Evolutionary conservation across 2,329 filamentous ascomycete genomes (phyloP), one percentile per base, ranked within the genome.

Genomic region (Pleoardoris graminearum): DNA sequence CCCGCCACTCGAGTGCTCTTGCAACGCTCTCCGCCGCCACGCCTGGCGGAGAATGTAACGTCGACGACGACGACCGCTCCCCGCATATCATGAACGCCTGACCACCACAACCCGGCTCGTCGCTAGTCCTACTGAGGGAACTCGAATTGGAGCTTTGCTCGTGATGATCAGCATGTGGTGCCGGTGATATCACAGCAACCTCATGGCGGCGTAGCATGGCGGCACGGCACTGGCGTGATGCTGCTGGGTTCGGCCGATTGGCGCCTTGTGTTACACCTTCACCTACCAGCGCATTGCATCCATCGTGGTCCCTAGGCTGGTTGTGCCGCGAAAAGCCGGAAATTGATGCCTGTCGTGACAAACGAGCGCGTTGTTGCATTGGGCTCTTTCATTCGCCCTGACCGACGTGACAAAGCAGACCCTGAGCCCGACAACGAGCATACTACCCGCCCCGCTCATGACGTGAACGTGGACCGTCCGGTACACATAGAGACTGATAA

Each of bases 181-280:
- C 46, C 51, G 33, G 50, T 57, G 42, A 53, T 36, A 3, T 16
- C 41, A 54, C 55, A 8, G 21, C 43, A 55, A 56, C 46, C 58
- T 43, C 54, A 61, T 66, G 64, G 55, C 62, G 62, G 53, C 42
- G 66, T 69, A 62, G 58, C 62, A 67, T 63, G 48, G 59, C 55
- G 59, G 51, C 51, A 48, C 38, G 48, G 51, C 33, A 39, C 33
- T 50, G 37, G 32, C 30, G 17, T 41, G 44, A 21, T 30, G 45
- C 44, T 54, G 29, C 50, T 55, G 54, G 51, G 39, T 45, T 37
- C 57, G 44, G 27, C 41, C 42, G 61, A 68, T 65, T 62, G 59
- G 57, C 61, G 58, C 54, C 62, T 67, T 65, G 68, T 68, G 67
- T 56, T 21, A 66, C 68, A 68, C 50, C 61, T 62, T 66, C 60